Evolutionary conservation across 352 stramenopile species (phyloP).

Genomic region (Phytophthora meadii): DNA sequence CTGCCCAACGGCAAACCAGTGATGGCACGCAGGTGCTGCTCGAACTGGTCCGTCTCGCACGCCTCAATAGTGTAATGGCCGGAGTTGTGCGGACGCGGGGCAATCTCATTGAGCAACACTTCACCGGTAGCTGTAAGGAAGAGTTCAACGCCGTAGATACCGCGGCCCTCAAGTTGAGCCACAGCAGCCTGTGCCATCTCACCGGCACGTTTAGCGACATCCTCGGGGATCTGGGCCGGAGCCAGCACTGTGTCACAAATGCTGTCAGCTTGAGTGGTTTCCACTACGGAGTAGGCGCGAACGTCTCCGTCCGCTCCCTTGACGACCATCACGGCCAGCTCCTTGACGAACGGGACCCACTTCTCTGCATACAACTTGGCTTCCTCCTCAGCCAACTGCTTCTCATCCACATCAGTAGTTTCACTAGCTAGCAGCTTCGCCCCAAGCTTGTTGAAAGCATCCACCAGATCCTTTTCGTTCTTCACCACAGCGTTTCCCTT

Average conservation of each 20-base stretch:
- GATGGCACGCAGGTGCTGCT: constrained; percentile 97
- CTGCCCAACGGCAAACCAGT: constrained; percentile 94
- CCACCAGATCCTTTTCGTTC: constrained; percentile 72
- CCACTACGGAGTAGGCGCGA: constrained; percentile 95
- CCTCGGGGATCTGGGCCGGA: constrained; percentile 76
- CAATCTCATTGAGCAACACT: constrained; percentile 98
- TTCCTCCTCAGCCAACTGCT: constrained; percentile 26
- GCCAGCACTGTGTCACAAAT: constrained; percentile 97
- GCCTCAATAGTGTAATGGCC: constrained; percentile 99
- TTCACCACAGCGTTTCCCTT: constrained; percentile 96
- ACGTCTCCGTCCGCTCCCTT: constrained; percentile 72
- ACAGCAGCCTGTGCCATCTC: constrained; percentile 78
- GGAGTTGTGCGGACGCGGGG: constrained; percentile 98
- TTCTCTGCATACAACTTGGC: constrained; percentile 94
- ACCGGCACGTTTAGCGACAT: constrained; percentile 52
- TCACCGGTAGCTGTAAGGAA: constrained; percentile 91
- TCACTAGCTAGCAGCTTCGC: constrained; percentile 29
- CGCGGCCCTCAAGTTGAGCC: constrained; percentile 80
- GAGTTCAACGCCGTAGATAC: constrained; percentile 98
- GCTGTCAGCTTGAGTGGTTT: constrained; percentile 97
- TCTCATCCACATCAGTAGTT: constrained; percentile 29
- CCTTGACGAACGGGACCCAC: constrained; percentile 97
- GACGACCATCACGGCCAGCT: constrained; percentile 98
- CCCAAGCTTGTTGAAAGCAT: constrained; percentile 87
- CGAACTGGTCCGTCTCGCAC: constrained; percentile 97